Percentiles rank a stretch among this genome's conserved stretches.
phyloP scores from a whole-genome alignment of 2,329 filamentous ascomycete genomes.

The Pseudopyrenochaeta lycopersici region DNA sequence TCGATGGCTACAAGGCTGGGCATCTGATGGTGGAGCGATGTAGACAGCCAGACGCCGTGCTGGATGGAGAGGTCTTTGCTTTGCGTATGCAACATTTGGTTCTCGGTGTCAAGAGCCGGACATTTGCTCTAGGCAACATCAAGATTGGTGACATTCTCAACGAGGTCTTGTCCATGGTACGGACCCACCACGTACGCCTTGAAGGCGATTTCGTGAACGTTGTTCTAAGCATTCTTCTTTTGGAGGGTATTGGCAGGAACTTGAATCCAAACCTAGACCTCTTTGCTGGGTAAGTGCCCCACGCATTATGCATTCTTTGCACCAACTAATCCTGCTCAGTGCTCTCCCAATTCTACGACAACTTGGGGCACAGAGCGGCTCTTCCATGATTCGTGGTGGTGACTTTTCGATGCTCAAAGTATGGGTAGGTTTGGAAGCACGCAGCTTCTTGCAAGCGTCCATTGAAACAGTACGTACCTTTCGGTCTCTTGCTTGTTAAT shows the following conservation, averaged over 20 bases:
- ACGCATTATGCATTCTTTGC: background rate
- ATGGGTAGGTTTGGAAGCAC: slow-evolving; percentile 89
- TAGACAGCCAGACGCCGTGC: slow-evolving; percentile 87
- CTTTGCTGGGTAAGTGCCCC: slow-evolving; percentile 69
- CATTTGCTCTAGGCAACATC: slow-evolving; percentile 90
- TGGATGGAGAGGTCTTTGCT: slow-evolving; percentile 90
- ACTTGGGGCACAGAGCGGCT: slow-evolving; percentile 79
- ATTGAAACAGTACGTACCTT: slow-evolving; percentile 77
- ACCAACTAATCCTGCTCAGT: slow-evolving; percentile 55
- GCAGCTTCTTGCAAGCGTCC: slow-evolving; percentile 88
- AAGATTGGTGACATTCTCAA: slow-evolving; percentile 96
- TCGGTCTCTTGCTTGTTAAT: background rate
- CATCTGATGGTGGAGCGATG: slow-evolving; percentile 96
- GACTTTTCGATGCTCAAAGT: slow-evolving; percentile 79
- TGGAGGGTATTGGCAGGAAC: slow-evolving; percentile 91
- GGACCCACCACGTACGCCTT: slow-evolving; percentile 88
- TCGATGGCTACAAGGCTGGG: slow-evolving; percentile 94
- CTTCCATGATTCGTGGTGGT: slow-evolving; percentile 58
- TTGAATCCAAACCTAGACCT: slow-evolving; percentile 89
- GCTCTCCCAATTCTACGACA: slow-evolving; percentile 90
- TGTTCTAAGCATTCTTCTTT: slow-evolving; percentile 88
- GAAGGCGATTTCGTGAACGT: slow-evolving; percentile 99
- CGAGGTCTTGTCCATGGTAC: slow-evolving; percentile 89
- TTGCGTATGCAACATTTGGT: slow-evolving; percentile 98
- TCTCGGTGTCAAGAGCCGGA: slow-evolving; percentile 86